phyloP scores from a whole-genome alignment of 2,329 filamentous ascomycete genomes.

The Beauveria caledonica region DNA sequence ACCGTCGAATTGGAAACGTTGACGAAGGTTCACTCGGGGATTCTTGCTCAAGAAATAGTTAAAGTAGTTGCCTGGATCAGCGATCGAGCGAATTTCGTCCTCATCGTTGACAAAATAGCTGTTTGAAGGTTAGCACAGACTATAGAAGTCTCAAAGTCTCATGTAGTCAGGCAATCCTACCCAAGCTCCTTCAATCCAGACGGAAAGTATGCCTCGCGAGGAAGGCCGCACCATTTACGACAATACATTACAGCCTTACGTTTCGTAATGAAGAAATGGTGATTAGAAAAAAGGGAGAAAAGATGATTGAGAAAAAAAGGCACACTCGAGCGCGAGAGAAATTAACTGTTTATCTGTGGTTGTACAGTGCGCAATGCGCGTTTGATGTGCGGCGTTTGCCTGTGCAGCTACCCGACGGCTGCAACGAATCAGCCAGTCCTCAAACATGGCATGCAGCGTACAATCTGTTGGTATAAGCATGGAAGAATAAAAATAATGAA shows the following conservation, averaged over 20 bases:
- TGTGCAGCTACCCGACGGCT: not conserved
- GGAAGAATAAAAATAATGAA: constrained; percentile 1
- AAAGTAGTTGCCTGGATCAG: constrained; percentile 61
- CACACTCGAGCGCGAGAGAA: constrained; percentile 13
- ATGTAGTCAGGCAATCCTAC: constrained; percentile 30
- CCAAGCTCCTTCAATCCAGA: constrained; percentile 62
- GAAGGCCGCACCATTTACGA: constrained; percentile 58
- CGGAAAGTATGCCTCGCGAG: constrained; percentile 60
- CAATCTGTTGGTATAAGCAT: not conserved
- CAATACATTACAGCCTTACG: constrained; percentile 57
- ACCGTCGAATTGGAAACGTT: constrained; percentile 69
- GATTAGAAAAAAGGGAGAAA: not conserved
- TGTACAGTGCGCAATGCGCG: constrained; percentile 13
- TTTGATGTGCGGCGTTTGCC: not conserved
- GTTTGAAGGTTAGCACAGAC: not conserved
- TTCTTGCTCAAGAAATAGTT: constrained; percentile 67
- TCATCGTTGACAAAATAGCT: constrained; percentile 73
- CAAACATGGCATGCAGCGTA: not conserved
- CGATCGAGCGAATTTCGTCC: constrained; percentile 65
- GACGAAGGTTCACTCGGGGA: constrained; percentile 67
- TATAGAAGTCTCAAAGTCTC: not conserved
- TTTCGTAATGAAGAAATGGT: not conserved
- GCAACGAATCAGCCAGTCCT: not conserved
- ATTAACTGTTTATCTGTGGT: constrained; percentile 12
- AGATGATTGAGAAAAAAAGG: not conserved